Base-by-base conservation (phyloP, 2,329 filamentous ascomycete species). In the Colletotrichum sp. region DNA sequence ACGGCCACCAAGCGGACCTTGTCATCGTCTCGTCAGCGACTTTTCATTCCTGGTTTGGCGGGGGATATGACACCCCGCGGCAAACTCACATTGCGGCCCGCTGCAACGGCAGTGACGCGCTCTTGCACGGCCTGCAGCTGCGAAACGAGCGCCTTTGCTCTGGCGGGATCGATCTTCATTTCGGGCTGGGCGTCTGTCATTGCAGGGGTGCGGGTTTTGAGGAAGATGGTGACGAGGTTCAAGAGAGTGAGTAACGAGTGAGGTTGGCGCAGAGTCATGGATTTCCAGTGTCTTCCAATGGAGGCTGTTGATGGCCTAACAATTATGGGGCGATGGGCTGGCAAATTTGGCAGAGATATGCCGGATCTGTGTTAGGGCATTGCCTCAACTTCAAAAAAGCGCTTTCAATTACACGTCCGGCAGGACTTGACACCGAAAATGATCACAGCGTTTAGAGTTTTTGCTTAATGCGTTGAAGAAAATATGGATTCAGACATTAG, bases 1-100 rank as follows among this genome's bases (percentile, higher is more conserved):
- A 99, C 97, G 32, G 97, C 96, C 56, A 99, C 96, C 52, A 99
- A 90, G 62, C 97, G 93, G 77, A 96, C 91, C 93, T 95, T 65
- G 26, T 30, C 34, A 7, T 64, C 24, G 18, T 65, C 34, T 66
- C n/a, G 71, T 77, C 66, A 34, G 36, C n/a, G 28, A 24, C 28
- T 18, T 21, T 36, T 34, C n/a, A 34, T 34, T 21, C 3, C 1
- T 21, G 18, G 12, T 62, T 24, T 32, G 58, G 58, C 3, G 10
- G 58, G 28, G 30, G 6, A 8, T 28, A 28, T 58, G 55, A 58
- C 21, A 16, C 8, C 26, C 55, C 55, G 21, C 55, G 30, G 30
- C 24, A 28, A 18, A 84, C 90, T 83, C 85, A 93, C 91, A 80
- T 89, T 87, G 77, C 89, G 87, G 72, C 89, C 89, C 24, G 86